phyloP scores from a whole-genome alignment of 1,139 yeast genomes.

The Blastobotrys persicus region DNA sequence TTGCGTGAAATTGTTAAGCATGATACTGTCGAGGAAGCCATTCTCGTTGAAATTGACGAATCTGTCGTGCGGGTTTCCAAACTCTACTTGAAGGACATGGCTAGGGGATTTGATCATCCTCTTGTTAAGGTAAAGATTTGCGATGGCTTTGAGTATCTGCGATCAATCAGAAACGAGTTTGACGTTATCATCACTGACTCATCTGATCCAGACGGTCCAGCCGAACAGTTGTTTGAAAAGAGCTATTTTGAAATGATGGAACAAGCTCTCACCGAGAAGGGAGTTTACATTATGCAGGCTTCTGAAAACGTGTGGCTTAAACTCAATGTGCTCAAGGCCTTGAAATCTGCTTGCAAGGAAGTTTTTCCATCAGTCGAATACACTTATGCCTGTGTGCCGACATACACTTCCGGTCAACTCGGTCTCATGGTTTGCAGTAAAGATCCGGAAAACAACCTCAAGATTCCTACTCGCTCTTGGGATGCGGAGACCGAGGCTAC shows the following conservation, averaged over 20 bases:
- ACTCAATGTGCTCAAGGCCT: slow-evolving; percentile 69
- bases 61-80: slow-evolving; percentile 80
- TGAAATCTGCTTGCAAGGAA: slow-evolving; percentile 68
- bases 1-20: slow-evolving; percentile 90
- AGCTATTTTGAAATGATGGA: slow-evolving; percentile 77
- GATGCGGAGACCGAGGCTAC: slow-evolving; percentile 59
- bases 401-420: slow-evolving; percentile 91
- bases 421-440: slow-evolving; percentile 93
- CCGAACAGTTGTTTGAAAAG: slow-evolving; percentile 81
- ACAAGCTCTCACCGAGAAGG: slow-evolving; percentile 75
- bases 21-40: slow-evolving; percentile 74
- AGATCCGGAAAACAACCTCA: slow-evolving; percentile 60
- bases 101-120: slow-evolving; percentile 74
- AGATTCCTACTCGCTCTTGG: slow-evolving; percentile 66
- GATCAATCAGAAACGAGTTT: slow-evolving; percentile 64
- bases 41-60: slow-evolving; percentile 90
- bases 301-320: slow-evolving; percentile 86
- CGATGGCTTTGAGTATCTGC: slow-evolving; percentile 89
- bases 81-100: slow-evolving; percentile 80
- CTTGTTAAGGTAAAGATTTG: slow-evolving; percentile 81
- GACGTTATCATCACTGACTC: slow-evolving; percentile 94
- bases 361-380: slow-evolving; percentile 89
- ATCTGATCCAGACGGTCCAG: slow-evolving; percentile 97
- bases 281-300: slow-evolving; percentile 88
- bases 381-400: slow-evolving; percentile 85